Evolutionary conservation across 225 moss, liverwort and hornwort species (phyloP).

Genomic region (Neckera pumila): DNA sequence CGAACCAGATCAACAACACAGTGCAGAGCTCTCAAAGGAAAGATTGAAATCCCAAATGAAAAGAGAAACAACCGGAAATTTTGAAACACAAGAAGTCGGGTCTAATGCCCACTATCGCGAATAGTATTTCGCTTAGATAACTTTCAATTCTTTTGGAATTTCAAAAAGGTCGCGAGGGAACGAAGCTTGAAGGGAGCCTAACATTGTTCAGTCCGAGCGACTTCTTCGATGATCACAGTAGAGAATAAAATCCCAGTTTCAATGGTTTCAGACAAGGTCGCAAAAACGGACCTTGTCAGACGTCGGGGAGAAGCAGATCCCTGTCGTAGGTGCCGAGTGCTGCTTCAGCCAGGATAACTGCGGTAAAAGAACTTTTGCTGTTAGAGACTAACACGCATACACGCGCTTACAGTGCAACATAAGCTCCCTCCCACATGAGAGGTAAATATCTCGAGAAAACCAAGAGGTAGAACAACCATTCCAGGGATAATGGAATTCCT

Average conservation of each 20-base stretch:
- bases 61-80: neutral
- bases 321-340: slow-evolving; percentile 95
- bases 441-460: neutral
- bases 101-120: neutral
- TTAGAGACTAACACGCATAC: neutral
- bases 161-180: neutral
- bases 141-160: neutral
- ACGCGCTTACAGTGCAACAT: neutral
- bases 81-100: neutral
- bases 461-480: neutral
- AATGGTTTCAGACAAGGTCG: neutral
- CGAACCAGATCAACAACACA: neutral
- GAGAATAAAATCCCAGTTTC: neutral
- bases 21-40: neutral
- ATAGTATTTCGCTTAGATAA: neutral
- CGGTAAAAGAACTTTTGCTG: neutral
- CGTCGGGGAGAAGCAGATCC: slow-evolving; percentile 96
- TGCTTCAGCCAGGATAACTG: slow-evolving; percentile 98
- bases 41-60: neutral
- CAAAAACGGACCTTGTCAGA: slow-evolving; percentile 74
- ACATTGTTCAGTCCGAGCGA: neutral
- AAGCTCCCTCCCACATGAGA: neutral
- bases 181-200: neutral
- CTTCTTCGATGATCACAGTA: neutral
- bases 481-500: neutral